Evolutionary conservation across 2,329 filamentous ascomycete species (phyloP), one percentile per base, ranked within the genome.

Genomic region (Clonostachys solani): DNA sequence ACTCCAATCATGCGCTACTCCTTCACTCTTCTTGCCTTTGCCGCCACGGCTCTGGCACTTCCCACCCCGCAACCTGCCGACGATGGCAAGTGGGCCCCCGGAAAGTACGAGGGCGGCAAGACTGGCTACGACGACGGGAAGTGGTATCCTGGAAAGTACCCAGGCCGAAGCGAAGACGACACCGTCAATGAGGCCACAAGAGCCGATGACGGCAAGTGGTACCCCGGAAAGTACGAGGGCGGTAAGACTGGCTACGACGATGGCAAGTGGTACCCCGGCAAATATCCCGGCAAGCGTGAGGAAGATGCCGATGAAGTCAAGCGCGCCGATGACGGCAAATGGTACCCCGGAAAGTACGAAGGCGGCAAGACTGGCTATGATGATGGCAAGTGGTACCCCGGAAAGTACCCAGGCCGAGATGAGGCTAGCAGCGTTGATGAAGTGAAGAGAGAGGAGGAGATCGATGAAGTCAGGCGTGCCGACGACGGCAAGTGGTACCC

Each of bases 1-100:
- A 29, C 23, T 29, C 23, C 23, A 29, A 29, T 9, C 8, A 44
- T 46, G 40, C 36, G 40, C n/a, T 37, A 42, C 48, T 52, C 49
- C 12, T 40, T 43, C 35, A 49, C 50, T 33, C 19, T 52, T 40
- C 17, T 52, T 44, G 48, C 50, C 50, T 47, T 52, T 34, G 50
- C 50, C 35, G 50, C 42, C 35, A 50, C 49, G 42, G 48, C 47
- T 29, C 45, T 52, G 7, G 50, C 50, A 23, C 40, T 48, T n/a
- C 50, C 50, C 33, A 44, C 49, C 23, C 37, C 46, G 9, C 43
- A 48, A 43, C 46, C 46, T 33, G 35, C 34, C 41, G 49, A 50
- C 41, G 46, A 47, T 16, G 48, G 48, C 23, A 40, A 40, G 8
- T 50, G 48, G 48, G n/a, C 35, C 12, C 33, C 34, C 4, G 47